These are phyloP conservation scores for Cystobasidium tubakii DNA, from an alignment of 768 basidiomycete genomes.

Conservation along the genomic window DNA sequence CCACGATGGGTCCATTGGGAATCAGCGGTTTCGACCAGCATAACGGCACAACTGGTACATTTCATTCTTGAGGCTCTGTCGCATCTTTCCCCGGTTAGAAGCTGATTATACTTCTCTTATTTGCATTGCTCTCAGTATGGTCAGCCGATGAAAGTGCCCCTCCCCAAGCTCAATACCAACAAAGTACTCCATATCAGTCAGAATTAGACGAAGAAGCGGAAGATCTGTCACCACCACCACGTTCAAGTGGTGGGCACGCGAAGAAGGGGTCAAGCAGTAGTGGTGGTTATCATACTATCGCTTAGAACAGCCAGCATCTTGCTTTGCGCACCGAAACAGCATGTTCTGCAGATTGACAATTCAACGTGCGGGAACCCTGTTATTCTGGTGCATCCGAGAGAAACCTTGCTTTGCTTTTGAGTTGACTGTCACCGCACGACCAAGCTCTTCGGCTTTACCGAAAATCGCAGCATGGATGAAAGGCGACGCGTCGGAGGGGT, in stretches of 20 bases:
- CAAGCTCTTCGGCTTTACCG: too few species aligned
- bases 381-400: too few species aligned
- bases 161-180: not conserved
- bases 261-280: constrained; percentile 10
- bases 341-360: not conserved
- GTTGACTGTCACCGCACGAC: too few species aligned
- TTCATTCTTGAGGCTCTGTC: not conserved
- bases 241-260: constrained; percentile 6
- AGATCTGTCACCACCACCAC: constrained; percentile 10
- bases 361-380: too few species aligned
- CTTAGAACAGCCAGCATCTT: not conserved
- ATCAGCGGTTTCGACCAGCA: constrained; percentile 7
- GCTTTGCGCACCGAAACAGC: too few species aligned
- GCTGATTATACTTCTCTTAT: too few species aligned
- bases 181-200: constrained; percentile 14
- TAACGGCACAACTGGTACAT: constrained; percentile 24
- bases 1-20: constrained; percentile 24
- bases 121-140: not conserved
- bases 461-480: too few species aligned
- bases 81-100: not conserved
- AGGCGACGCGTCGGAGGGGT: too few species aligned
- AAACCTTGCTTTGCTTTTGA: too few species aligned
- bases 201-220: constrained; percentile 13
- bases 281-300: constrained; percentile 32
- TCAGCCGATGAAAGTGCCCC: constrained; percentile 22